Conservation (phyloP, 78 protist species). For the Dictyostelium firmibasis region DNA sequence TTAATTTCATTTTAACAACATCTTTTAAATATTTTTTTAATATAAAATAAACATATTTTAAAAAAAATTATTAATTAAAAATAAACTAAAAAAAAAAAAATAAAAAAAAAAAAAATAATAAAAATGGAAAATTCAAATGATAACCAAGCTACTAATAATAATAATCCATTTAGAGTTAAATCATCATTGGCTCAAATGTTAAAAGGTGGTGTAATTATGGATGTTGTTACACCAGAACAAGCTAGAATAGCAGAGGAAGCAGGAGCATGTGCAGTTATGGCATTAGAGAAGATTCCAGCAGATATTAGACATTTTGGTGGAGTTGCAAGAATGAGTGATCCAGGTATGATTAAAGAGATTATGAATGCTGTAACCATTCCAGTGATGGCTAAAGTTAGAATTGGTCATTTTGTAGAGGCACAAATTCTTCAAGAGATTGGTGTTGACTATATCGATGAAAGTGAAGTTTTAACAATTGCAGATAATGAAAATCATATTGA, state of each 20-base stretch:
- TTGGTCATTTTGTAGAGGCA: conserved; percentile 98
- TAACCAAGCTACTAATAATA: background rate
- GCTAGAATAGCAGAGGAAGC: conserved; percentile 98
- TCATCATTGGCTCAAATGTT: conserved; percentile 95
- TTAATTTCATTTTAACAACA: background rate
- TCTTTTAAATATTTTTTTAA: background rate
- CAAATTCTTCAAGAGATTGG: conserved; percentile 92
- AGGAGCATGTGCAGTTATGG: conserved; percentile 97
- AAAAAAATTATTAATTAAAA: too few species aligned
- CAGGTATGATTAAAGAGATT: conserved; percentile 92
- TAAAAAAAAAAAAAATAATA: background rate
- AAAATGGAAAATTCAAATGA: background rate
- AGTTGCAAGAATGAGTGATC: conserved; percentile 97
- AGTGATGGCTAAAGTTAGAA: conserved; percentile 97
- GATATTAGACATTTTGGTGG: conserved; percentile 97
- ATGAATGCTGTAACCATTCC: conserved; percentile 94
- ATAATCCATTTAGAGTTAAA: conserved; percentile 79
- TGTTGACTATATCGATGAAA: conserved; percentile 96
- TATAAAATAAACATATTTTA: background rate
- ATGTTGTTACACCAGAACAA: conserved; percentile 96
- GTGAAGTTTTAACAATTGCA: conserved; percentile 95
- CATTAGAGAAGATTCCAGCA: conserved; percentile 97
- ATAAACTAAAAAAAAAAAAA: background rate
- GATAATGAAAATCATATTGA: conserved; percentile 95
- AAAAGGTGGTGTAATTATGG: conserved; percentile 97